These are phyloP conservation scores for Musa itinerans DNA, from an alignment of 176 grass and related monocot species.

Conservation along the genomic window DNA sequence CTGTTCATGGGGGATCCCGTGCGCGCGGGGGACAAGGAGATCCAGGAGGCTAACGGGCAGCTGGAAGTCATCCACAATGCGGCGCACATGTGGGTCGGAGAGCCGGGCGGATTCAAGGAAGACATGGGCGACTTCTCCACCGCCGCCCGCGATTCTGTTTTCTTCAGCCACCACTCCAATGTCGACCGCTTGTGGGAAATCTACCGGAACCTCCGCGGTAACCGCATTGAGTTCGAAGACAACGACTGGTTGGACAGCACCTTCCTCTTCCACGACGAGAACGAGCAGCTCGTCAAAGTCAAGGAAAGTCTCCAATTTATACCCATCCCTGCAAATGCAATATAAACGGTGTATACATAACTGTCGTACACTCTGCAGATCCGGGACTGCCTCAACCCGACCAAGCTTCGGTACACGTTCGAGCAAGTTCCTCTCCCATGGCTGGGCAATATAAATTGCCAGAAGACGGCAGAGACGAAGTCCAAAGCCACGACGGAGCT, in stretches of 20 bases:
- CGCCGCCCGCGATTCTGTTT: slow-evolving; percentile 1
- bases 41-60: background rate
- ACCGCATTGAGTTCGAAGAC: slow-evolving; percentile 1
- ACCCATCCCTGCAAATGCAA: no score
- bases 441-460: slow-evolving; percentile 8
- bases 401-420: slow-evolving; percentile 23
- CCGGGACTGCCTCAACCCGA: slow-evolving; percentile 14
- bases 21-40: background rate
- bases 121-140: slow-evolving; percentile 21
- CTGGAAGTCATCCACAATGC: slow-evolving; percentile 16
- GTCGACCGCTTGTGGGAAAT: slow-evolving; percentile 22
- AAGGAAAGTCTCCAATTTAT: background rate
- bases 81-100: slow-evolving; percentile 11
- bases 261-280: slow-evolving; percentile 10
- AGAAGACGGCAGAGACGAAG: slow-evolving; percentile 14
- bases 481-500: background rate
- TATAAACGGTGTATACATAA: no score
- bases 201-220: slow-evolving; percentile 5
- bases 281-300: slow-evolving; percentile 3
- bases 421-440: slow-evolving; percentile 22
- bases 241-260: slow-evolving; percentile 17
- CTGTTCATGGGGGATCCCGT: slow-evolving; percentile 10
- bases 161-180: slow-evolving; percentile 16
- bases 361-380: background rate
- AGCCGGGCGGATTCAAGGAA: background rate